Evolutionary conservation across 768 basidiomycete species (phyloP), one percentile per base, ranked within the genome.

Genomic region (Xerocomellus dryophilus): DNA sequence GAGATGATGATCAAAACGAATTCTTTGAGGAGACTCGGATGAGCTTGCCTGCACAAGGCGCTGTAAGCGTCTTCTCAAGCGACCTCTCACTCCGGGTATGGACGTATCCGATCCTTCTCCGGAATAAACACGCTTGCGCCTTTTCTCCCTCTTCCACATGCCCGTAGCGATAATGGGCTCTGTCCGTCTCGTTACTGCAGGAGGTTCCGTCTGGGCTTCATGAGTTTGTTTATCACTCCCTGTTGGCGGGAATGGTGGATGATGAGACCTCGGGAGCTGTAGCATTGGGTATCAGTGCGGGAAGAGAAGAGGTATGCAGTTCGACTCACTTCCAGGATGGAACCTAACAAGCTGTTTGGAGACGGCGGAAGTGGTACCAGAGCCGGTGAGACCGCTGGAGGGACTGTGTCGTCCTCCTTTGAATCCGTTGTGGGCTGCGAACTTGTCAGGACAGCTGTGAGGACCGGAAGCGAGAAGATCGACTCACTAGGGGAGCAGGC

Each of bases 311-410:
- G 4, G 17, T 4, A 5, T 11, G 23, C 5, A 3, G n/a, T 8
- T 10, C 6, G 7, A 49, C 61, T 46, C 9, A 63, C 66, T 46
- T 63, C 63, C 2, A 54, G 44, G 46, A 67, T 61, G 20, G 63
- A 66, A 1, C 55, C 54, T 7, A 52, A 15, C 15, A 56, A 5
- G 15, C 54, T 65, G 32, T 47, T 55, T 8, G 56, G 66, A 17
- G 63, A 67, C 3, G 65, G 58, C 1, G 65, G 65, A 0, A 67
- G 56, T 1, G 66, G 66, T 43, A 67, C 12, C n/a, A 62, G 39
- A 18, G 58, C 60, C 2, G 60, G 65, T 0, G 60, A 62, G 21
- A 60, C 7, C 11, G 34, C 1, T 10, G 36, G 39, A 17, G 42
- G 50, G n/a, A 7, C 7, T 2, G 40, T 7, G 48, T 39, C 50